These are phyloP conservation scores for Thelonectria olida DNA, from an alignment of 2,329 filamentous ascomycete species.

Conservation along the genomic window DNA sequence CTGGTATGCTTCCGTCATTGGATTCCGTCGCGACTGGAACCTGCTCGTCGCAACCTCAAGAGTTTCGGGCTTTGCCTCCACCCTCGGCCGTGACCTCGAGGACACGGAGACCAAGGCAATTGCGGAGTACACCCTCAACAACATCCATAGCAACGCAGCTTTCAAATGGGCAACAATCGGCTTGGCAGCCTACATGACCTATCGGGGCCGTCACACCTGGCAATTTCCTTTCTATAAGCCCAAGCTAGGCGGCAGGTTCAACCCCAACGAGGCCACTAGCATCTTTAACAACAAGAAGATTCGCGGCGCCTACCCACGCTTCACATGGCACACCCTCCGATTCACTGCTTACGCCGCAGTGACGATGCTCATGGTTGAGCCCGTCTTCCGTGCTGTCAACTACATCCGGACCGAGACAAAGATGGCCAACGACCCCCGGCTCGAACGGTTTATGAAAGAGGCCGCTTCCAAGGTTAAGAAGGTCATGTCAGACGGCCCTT, in stretches of 20 bases:
- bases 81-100: slow-evolving; percentile 43
- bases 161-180: slow-evolving; percentile 41
- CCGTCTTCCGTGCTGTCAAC: slow-evolving; percentile 36
- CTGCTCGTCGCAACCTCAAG: slow-evolving; percentile 41
- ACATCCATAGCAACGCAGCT: slow-evolving; percentile 43
- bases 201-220: slow-evolving; percentile 39
- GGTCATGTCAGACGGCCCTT: slow-evolving; percentile 28
- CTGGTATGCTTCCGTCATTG: slow-evolving; percentile 43
- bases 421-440: slow-evolving; percentile 34
- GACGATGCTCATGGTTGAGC: slow-evolving; percentile 40
- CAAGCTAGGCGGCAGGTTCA: slow-evolving; percentile 37
- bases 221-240: slow-evolving; percentile 43
- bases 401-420: slow-evolving; percentile 33
- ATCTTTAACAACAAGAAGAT: slow-evolving; percentile 40
- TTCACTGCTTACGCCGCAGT: slow-evolving; percentile 39
- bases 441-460: slow-evolving; percentile 37
- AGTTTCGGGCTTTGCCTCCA: slow-evolving; percentile 41
- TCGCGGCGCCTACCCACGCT: slow-evolving; percentile 33
- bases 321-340: slow-evolving; percentile 37
- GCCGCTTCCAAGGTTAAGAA: slow-evolving; percentile 34
- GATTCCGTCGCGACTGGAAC: slow-evolving; percentile 40
- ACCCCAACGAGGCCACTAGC: slow-evolving; percentile 40
- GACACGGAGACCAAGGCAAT: slow-evolving; percentile 50
- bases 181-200: slow-evolving; percentile 40
- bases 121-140: slow-evolving; percentile 44